Evolutionary conservation across 75 land plant genomes (phyloP), one percentile per base, ranked within the genome.

Genomic region (Sequoiadendron giganteum): DNA sequence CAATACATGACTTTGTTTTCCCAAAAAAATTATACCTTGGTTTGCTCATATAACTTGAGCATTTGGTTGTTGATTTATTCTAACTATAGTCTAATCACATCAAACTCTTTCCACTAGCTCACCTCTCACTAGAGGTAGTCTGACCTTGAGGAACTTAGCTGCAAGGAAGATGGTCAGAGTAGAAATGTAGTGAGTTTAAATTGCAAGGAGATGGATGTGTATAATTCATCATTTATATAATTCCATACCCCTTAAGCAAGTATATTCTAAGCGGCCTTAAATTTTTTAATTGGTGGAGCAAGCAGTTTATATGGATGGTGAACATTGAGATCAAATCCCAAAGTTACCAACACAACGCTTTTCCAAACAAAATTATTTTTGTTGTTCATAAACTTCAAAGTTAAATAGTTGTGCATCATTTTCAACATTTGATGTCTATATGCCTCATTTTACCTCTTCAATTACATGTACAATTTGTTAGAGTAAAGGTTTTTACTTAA

Each of bases 101-200:
- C 95, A 90, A 95, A 95, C 87, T 95, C 93, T 78, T 91, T 90
- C 97, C 97, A 95, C 97, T 96, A 95, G 54, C 88, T 91, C 75
- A 89, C 93, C 85, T 95, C n/a, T 92, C 90, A 34, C 90, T 92
- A 21, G 77, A 78, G 40, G 94, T 95, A 95, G 90, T 84, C 92
- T 92, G 65, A 92, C 92, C 82, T 95, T 94, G 45, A 89, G 92
- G 73, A 95, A 89, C 88, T 92, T 94, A 65, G 95, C 93, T 45
- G 95, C 97, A 78, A 95, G 90, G 82, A 87, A 93, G 55, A 95
- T 65, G 30, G 95, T 92, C 48, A 94, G 94, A 49, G 96, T 96
- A 58, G 97, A 96, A 86, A 94, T 95, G 47, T 95, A 94, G 86
- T 92, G 94, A 52, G 95, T 87, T 92, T 92, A 88, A 92, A 94